Evolutionary conservation across 306 rosid species (phyloP), one percentile per base, ranked within the genome.

Genomic region (Pterocarpus santalinus): DNA sequence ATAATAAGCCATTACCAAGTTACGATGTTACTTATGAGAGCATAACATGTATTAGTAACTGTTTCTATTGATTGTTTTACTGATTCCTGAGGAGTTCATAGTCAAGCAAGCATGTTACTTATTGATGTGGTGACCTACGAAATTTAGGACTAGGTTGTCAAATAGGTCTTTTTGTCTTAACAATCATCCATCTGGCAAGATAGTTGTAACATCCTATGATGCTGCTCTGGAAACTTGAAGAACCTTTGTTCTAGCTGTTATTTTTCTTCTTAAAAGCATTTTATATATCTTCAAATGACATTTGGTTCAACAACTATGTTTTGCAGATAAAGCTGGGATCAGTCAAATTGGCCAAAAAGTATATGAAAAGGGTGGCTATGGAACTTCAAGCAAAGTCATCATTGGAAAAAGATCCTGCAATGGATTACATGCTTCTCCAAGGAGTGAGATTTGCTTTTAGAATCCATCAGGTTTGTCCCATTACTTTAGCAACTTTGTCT

Each of bases 391-490:
- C 85, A 63, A 95, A 91, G 88, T 91, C 96, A 52, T 86, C 96
- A 78, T 52, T 82, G 38, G 99, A 93, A 70, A 95, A 95, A 87
- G 99, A 95, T 82, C 97, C 97, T 55, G 98, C 97, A 16, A 93
- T 95, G 98, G 98, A 95, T 86, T 95, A 95, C 83, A 90, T 95
- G 97, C 91, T 95, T 73, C 99, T 95, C 72, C 99, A 95, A 85
- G 99, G 99, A 87, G 99, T 95, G 86, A 90, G 99, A 91, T 95
- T 93, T 87, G 99, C 99, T 64, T 95, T 95, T 83, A 89, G 99
- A 86, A 91, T 95, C 75, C 99, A 95, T 84, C 99, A 95, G 99
- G 99, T 93, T 55, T 53, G 84, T 66, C 9, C 53, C 52, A 8
- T 4, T 39, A 28, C 38, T 56, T 47, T 58, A 72, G 75, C 46